A percentile compares a stretch with the other conserved stretches of the same genome.
Evolutionary conservation across 2,329 filamentous ascomycete genomes (phyloP).

Genomic region (Colletotrichum navitas): DNA sequence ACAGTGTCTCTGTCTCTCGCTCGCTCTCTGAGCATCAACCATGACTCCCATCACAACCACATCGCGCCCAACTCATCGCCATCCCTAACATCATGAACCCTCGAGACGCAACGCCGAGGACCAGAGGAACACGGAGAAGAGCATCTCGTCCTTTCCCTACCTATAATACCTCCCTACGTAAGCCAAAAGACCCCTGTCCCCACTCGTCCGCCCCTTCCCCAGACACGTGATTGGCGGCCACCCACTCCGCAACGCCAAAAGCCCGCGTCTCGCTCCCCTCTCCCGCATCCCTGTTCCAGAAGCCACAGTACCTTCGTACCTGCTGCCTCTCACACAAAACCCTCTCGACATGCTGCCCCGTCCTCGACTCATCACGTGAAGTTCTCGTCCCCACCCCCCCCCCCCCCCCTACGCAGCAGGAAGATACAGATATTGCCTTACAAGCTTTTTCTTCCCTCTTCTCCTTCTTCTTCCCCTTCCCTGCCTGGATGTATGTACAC

Average conservation of each 20-base stretch:
- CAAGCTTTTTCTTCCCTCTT: too few relatives aligned
- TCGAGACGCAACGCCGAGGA: not conserved
- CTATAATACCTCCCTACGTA: not conserved
- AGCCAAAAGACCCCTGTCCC: not conserved
- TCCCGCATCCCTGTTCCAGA: not conserved
- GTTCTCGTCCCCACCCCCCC: too few relatives aligned
- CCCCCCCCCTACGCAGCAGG: not conserved
- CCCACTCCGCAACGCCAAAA: not conserved
- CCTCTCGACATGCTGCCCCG: not conserved
- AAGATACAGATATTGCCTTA: not conserved
- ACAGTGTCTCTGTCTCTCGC: not conserved
- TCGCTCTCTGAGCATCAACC: not conserved
- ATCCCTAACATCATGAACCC: not conserved
- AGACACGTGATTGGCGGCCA: constrained; percentile 2
- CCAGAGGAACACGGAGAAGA: not conserved
- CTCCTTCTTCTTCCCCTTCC: too few relatives aligned
- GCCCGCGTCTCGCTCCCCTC: not conserved
- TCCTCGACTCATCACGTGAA: not conserved
- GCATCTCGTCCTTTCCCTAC: too few relatives aligned
- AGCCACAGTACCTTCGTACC: too few relatives aligned
- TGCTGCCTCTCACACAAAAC: not conserved
- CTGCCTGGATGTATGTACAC: too few relatives aligned
- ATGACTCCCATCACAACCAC: not conserved
- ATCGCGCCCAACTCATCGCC: not conserved
- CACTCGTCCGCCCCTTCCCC: not conserved